phyloP scores from a whole-genome alignment of 306 rosid species.

The Delonix regia region DNA sequence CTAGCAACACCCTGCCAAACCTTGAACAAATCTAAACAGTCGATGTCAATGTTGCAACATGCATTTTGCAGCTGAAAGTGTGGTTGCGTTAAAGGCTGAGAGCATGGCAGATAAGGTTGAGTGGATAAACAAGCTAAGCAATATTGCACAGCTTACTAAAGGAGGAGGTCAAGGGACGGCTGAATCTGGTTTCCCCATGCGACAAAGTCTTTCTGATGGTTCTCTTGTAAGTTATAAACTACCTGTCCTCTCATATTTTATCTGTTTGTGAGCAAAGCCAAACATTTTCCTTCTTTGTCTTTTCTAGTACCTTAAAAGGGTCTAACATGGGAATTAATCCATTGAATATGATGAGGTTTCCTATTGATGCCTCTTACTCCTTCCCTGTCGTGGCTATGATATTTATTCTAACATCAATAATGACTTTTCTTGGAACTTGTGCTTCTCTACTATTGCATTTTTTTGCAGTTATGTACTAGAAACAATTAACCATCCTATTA shows the following conservation, averaged over 20 bases:
- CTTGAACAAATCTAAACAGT: constrained; percentile 32
- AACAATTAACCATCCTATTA: constrained; percentile 1
- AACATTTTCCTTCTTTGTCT: neutral
- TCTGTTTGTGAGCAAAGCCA: constrained; percentile 30
- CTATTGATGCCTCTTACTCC: neutral
- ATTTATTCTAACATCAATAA: constrained; percentile 15
- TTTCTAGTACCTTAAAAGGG: neutral
- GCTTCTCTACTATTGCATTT: constrained; percentile 2
- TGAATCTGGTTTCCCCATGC: constrained; percentile 50
- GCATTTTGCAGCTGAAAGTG: constrained; percentile 55
- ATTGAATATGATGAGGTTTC: neutral
- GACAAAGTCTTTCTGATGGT: constrained; percentile 66
- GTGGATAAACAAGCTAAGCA: constrained; percentile 57
- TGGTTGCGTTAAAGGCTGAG: constrained; percentile 59
- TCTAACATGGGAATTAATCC: constrained; percentile 15
- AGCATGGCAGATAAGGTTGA: constrained; percentile 57
- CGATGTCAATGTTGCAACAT: constrained; percentile 25
- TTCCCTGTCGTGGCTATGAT: neutral
- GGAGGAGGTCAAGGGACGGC: constrained; percentile 54
- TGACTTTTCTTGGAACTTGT: neutral
- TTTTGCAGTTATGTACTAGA: constrained; percentile 5
- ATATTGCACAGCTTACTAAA: constrained; percentile 41
- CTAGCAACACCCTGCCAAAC: neutral
- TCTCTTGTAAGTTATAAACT: constrained; percentile 47
- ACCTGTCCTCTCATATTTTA: constrained; percentile 4